phyloP scores from a whole-genome alignment of 2,329 filamentous ascomycete genomes.

The Escovopsis weberi region DNA sequence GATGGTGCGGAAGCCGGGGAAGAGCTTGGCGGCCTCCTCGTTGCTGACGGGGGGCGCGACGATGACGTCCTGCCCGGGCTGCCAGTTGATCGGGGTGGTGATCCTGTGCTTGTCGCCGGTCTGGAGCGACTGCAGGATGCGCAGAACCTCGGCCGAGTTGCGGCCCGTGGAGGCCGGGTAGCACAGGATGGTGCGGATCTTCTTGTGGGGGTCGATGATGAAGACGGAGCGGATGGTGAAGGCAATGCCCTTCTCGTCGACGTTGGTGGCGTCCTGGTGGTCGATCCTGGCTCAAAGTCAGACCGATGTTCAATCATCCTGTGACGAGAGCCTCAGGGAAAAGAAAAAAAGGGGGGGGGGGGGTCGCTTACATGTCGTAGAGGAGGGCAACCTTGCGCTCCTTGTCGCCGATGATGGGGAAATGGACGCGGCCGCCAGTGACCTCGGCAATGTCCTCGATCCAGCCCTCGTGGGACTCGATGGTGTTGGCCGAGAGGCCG shows the following conservation, averaged over 20 bases:
- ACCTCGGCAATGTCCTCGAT: conserved; percentile 80
- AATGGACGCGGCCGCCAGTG: conserved; percentile 51
- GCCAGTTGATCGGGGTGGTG: conserved; percentile 85
- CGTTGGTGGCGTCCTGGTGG: conserved; percentile 68
- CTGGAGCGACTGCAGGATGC: conserved; percentile 66
- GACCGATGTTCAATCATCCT: too few relatives aligned
- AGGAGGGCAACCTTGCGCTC: conserved; percentile 58
- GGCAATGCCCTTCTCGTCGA: conserved; percentile 68
- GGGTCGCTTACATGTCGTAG: conserved; percentile 57
- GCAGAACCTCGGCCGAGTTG: conserved; percentile 66
- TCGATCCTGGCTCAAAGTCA: conserved; percentile 40
- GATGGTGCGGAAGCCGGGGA: conserved; percentile 58
- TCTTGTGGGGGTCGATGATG: conserved; percentile 88
- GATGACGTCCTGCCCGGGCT: conserved; percentile 79
- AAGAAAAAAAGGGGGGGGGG: too few relatives aligned
- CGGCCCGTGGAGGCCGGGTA: conserved; percentile 86
- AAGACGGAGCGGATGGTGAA: conserved; percentile 94
- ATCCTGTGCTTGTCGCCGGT: conserved; percentile 77
- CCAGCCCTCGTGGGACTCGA: conserved; percentile 75
- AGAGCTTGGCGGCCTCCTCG: conserved; percentile 75
- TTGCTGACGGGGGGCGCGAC: conserved; percentile 72
- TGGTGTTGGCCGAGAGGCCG: conserved; percentile 74
- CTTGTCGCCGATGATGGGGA: conserved; percentile 75
- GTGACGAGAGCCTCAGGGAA: too few relatives aligned
- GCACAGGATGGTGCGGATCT: conserved; percentile 79